Percentiles rank a stretch among this genome's conserved stretches.
Conservation (phyloP, 2,329 filamentous ascomycete species). For the Dactylonectria estremocensis region DNA sequence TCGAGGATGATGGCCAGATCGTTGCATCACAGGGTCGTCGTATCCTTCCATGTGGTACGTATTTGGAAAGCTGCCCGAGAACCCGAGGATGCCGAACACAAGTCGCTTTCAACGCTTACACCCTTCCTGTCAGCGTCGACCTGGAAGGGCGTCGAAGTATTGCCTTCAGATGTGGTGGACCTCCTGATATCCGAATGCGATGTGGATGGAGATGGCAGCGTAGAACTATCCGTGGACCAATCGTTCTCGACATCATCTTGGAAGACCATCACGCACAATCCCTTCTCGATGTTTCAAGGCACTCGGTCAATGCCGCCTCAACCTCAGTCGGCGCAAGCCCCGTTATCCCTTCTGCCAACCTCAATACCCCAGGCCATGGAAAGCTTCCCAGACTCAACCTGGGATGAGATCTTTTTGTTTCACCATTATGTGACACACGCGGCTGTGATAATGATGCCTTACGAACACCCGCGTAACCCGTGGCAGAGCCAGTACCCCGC, state of each 20-base stretch:
- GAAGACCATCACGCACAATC: not conserved
- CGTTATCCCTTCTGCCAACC: too few relatives aligned
- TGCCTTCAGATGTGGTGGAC: constrained; percentile 17
- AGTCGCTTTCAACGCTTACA: not conserved
- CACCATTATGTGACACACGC: constrained; percentile 17
- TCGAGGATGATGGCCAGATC: constrained; percentile 8
- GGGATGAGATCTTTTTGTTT: constrained; percentile 10
- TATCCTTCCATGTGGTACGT: constrained; percentile 18
- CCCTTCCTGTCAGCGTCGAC: not conserved
- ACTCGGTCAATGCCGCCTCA: not conserved
- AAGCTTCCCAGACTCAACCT: constrained; percentile 3
- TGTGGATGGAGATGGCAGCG: not conserved
- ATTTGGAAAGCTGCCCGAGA: not conserved
- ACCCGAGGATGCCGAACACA: not conserved
- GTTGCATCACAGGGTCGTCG: constrained; percentile 13
- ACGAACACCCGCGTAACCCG: constrained; percentile 19
- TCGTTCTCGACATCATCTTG: not conserved
- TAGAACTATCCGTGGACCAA: not conserved
- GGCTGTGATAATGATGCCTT: constrained; percentile 20
- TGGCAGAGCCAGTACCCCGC: constrained; percentile 17
- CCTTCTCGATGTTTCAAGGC: not conserved
- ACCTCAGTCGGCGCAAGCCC: not conserved
- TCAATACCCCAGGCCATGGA: not conserved
- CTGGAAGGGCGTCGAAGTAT: constrained; percentile 10
- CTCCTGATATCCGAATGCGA: constrained; percentile 15